phyloP scores from a whole-genome alignment of 352 stramenopile species.

The Blastocystis sp. region DNA sequence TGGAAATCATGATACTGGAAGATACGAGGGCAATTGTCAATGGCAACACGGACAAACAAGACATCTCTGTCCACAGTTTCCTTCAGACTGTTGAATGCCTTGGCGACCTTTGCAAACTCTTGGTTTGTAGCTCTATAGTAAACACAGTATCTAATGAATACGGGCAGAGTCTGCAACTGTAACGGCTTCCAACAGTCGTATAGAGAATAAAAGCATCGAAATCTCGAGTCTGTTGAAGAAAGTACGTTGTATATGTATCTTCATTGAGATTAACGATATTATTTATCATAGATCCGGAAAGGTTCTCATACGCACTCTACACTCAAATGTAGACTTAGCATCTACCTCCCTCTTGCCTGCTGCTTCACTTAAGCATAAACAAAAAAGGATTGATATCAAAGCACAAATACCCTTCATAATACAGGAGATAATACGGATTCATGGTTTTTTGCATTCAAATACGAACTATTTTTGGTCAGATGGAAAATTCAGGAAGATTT shows the following conservation, averaged over 20 bases:
- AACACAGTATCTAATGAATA: not conserved
- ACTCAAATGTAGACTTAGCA: not conserved
- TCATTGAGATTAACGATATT: slow-evolving; percentile 46
- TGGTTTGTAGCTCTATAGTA: slow-evolving; percentile 26
- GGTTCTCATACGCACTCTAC: slow-evolving; percentile 36
- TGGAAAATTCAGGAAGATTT: slow-evolving; percentile 39
- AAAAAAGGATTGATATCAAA: not conserved
- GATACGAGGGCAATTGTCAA: slow-evolving; percentile 39
- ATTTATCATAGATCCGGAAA: not conserved
- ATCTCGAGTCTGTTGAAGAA: slow-evolving; percentile 24
- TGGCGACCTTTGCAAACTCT: slow-evolving; percentile 43
- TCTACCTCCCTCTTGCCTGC: not conserved
- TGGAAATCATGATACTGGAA: slow-evolving; percentile 45
- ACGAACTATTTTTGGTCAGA: not conserved
- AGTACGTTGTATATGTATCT: slow-evolving; percentile 42
- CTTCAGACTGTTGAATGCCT: not conserved
- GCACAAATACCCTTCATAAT: not conserved
- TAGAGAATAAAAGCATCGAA: slow-evolving; percentile 65
- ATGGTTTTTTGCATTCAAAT: too few species aligned
- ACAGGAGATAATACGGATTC: not conserved
- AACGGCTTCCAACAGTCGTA: slow-evolving; percentile 31
- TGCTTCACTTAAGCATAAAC: not conserved
- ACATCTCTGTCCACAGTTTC: slow-evolving; percentile 14
- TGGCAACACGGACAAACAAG: slow-evolving; percentile 41
- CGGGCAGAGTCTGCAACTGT: slow-evolving; percentile 43